phyloP scores from a whole-genome alignment of 208 protist species.

The Trypanosomatidae sp. region DNA sequence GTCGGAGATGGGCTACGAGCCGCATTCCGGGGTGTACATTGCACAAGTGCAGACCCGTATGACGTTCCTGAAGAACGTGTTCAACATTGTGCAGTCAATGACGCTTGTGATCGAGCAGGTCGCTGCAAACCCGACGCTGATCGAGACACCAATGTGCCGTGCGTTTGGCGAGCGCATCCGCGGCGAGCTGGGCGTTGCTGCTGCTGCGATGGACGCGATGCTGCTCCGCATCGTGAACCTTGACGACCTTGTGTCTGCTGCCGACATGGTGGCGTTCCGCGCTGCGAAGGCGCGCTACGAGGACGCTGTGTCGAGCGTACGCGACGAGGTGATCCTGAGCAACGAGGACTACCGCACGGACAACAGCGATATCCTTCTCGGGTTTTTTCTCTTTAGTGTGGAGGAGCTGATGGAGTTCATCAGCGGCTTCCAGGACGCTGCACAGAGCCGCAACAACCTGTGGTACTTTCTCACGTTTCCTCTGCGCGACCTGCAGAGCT shows the following conservation, averaged over 20 bases:
- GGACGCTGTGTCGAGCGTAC: conserved; percentile 66
- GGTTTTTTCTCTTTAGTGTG: conserved; percentile 84
- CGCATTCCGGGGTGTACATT: conserved; percentile 68
- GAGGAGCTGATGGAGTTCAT: conserved; percentile 78
- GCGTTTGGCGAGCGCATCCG: conserved; percentile 59
- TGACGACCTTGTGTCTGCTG: conserved; percentile 43
- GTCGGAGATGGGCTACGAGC: conserved; percentile 81
- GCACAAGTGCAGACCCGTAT: conserved; percentile 58
- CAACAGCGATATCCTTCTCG: conserved; percentile 79
- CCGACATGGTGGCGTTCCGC: conserved; percentile 62
- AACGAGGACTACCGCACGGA: conserved; percentile 82
- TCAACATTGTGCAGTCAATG: conserved; percentile 69
- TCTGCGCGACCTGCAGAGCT: conserved; percentile 60
- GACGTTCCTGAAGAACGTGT: conserved; percentile 55
- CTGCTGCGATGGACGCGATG: conserved; percentile 73
- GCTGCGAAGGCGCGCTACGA: conserved; percentile 54
- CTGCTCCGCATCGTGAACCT: conserved; percentile 75
- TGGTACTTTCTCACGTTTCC: conserved; percentile 50
- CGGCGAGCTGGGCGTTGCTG: conserved; percentile 53
- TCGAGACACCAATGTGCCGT: conserved; percentile 74
- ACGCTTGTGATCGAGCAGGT: conserved; percentile 78
- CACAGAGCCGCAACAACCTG: conserved; percentile 44
- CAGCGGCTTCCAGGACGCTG: conserved; percentile 49
- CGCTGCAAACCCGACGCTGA: conserved; percentile 45
- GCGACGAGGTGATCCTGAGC: conserved; percentile 78